phyloP scores from a whole-genome alignment of 2,329 filamentous ascomycete genomes.

The Dendrostoma leiphaemia region DNA sequence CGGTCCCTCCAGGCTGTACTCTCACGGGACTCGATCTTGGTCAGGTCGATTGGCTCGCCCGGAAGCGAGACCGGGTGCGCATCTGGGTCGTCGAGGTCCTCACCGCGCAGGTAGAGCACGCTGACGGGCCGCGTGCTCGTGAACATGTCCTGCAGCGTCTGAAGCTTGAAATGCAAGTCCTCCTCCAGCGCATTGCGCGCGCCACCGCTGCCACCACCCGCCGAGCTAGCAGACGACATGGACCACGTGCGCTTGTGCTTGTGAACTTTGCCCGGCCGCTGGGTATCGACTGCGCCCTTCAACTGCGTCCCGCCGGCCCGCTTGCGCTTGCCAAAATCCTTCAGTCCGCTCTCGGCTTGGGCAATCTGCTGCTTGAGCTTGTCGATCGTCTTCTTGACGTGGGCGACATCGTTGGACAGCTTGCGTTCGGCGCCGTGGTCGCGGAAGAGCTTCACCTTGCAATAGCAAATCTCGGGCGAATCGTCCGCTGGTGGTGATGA shows the following conservation, averaged over 20 bases:
- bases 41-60: slow-evolving; percentile 63
- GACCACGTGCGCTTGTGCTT: slow-evolving; percentile 97
- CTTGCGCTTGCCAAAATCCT: slow-evolving; percentile 66
- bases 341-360: slow-evolving; percentile 68
- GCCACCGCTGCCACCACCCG: slow-evolving; percentile 39
- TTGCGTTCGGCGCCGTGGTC: slow-evolving; percentile 96
- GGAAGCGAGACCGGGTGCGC: slow-evolving; percentile 71
- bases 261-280: slow-evolving; percentile 74
- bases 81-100: slow-evolving; percentile 77
- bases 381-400: slow-evolving; percentile 95
- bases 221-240: slow-evolving; percentile 75
- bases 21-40: slow-evolving; percentile 50
- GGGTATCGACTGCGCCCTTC: slow-evolving; percentile 43
- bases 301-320: slow-evolving; percentile 43
- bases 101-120: slow-evolving; percentile 73
- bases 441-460: slow-evolving; percentile 95
- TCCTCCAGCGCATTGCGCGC: slow-evolving; percentile 61
- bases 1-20: slow-evolving; percentile 48
- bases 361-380: slow-evolving; percentile 93
- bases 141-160: slow-evolving; percentile 83
- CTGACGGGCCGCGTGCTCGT: slow-evolving; percentile 78
- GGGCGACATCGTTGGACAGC: slow-evolving; percentile 87
- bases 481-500: slow-evolving; percentile 41
- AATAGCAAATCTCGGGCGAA: slow-evolving; percentile 77
- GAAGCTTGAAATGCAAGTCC: slow-evolving; percentile 75